Conservation (phyloP, 371 early-diverging fungal species). For the Chytridiales sp. region DNA sequence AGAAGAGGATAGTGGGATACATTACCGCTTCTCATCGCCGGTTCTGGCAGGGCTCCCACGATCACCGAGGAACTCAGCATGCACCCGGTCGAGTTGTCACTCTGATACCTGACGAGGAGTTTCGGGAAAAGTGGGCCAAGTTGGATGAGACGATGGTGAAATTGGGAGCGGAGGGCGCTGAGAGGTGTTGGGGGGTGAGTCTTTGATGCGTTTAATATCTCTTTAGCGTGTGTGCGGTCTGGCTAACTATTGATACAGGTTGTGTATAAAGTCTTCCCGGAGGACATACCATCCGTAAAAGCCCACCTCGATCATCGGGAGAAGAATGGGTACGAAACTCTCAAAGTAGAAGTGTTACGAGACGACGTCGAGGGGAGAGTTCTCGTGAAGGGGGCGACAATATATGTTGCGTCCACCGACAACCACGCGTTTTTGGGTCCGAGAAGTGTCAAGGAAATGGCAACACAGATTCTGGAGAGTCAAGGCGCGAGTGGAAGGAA, state of each 20-base stretch:
- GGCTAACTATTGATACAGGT: slow-evolving; percentile 31
- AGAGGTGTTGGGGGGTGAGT: slow-evolving; percentile 17
- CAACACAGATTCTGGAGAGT: slow-evolving; percentile 66
- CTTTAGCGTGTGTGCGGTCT: neutral
- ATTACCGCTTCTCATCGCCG: slow-evolving; percentile 78
- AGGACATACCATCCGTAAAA: slow-evolving; percentile 62
- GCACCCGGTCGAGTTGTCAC: slow-evolving; percentile 89
- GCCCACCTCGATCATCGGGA: slow-evolving; percentile 85
- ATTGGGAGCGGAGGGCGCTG: neutral
- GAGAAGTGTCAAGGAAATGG: slow-evolving; percentile 65
- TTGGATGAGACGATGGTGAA: slow-evolving; percentile 9
- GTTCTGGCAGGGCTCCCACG: slow-evolving; percentile 89
- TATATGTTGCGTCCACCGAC: slow-evolving; percentile 78
- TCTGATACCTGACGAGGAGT: slow-evolving; percentile 70
- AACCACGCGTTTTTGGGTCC: slow-evolving; percentile 85
- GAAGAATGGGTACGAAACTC: slow-evolving; percentile 54
- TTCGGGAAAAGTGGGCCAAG: slow-evolving; percentile 29
- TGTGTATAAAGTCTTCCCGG: slow-evolving; percentile 74
- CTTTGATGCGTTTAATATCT: slow-evolving; percentile 1
- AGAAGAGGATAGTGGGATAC: slow-evolving; percentile 59
- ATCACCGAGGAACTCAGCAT: slow-evolving; percentile 87
- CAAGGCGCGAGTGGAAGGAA: slow-evolving; percentile 55
- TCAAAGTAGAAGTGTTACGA: slow-evolving; percentile 44
- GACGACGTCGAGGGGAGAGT: slow-evolving; percentile 35
- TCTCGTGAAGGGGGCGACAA: slow-evolving; percentile 58